These are phyloP conservation scores for Rhododendron kiyosumense DNA, from an alignment of 148 eudicot species.

Conservation along the genomic window DNA sequence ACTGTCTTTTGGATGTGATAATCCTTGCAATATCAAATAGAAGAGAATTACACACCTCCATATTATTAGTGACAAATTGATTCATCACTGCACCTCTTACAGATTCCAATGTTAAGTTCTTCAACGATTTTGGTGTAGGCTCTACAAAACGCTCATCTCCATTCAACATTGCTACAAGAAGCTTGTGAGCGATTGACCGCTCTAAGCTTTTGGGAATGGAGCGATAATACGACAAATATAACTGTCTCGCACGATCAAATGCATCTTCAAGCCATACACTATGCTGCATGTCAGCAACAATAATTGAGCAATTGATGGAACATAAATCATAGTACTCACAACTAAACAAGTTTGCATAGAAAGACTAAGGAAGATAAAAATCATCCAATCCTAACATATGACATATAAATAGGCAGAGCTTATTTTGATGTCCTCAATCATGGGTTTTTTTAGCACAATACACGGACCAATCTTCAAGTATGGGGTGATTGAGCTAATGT, in stretches of 20 bases:
- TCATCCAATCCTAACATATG: not conserved
- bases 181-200: conserved; percentile 94
- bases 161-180: conserved; percentile 89
- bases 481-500: not conserved
- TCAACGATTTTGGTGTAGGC: conserved; percentile 89
- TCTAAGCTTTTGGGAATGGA: conserved; percentile 99
- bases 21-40: not conserved
- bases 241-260: conserved; percentile 89
- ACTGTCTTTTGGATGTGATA: not conserved
- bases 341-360: not conserved
- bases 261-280: conserved; percentile 99
- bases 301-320: not conserved
- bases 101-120: conserved; percentile 58
- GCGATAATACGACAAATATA: conserved; percentile 91
- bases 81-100: conserved; percentile 93
- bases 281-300: conserved; percentile 61
- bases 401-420: not conserved
- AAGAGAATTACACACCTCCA: conserved; percentile 62
- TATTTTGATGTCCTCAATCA: not conserved
- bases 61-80: conserved; percentile 80
- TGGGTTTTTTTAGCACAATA: not conserved
- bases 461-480: not conserved
- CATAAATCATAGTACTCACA: not conserved
- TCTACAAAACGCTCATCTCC: conserved; percentile 98
- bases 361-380: not conserved